Percentiles rank a stretch among this genome's conserved stretches.
These are phyloP conservation scores for Cicer judaicum DNA, from an alignment of 306 rosid genomes.

Conservation along the genomic window DNA sequence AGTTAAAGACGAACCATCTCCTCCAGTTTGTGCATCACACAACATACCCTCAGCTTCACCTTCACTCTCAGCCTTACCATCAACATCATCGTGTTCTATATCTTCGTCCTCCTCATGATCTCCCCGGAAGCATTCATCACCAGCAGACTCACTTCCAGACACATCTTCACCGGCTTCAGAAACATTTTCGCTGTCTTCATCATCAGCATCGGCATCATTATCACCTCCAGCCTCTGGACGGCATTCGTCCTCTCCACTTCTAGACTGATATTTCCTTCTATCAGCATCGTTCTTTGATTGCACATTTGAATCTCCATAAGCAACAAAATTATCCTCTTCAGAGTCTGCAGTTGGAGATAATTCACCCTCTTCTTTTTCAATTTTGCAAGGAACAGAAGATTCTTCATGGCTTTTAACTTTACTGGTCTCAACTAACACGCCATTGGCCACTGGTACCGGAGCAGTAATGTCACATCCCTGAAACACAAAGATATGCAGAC, in stretches of 20 bases:
- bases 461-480: constrained; percentile 62
- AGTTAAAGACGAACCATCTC: constrained; percentile 68
- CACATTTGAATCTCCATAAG: constrained; percentile 57
- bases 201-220: constrained; percentile 89
- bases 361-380: constrained; percentile 98
- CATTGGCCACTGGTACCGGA: constrained; percentile 56
- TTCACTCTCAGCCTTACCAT: constrained; percentile 96
- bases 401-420: constrained; percentile 65
- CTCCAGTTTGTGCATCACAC: constrained; percentile 73
- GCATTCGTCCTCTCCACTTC: constrained; percentile 59
- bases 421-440: constrained; percentile 56
- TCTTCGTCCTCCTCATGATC: constrained; percentile 86
- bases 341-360: constrained; percentile 84
- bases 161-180: constrained; percentile 92
- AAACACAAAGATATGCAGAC: constrained; percentile 48
- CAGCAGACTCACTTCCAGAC: constrained; percentile 92
- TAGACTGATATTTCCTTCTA: constrained; percentile 61
- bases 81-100: constrained; percentile 73
- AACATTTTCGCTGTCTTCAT: constrained; percentile 91
- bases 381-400: constrained; percentile 63
- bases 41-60: constrained; percentile 90
- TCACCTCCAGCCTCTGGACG: constrained; percentile 72
- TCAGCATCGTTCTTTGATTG: constrained; percentile 56
- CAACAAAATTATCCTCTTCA: constrained; percentile 85
- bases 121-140: constrained; percentile 85